Base-by-base conservation (phyloP, 129 eudicot species). In the Tanacetum coccineum region DNA sequence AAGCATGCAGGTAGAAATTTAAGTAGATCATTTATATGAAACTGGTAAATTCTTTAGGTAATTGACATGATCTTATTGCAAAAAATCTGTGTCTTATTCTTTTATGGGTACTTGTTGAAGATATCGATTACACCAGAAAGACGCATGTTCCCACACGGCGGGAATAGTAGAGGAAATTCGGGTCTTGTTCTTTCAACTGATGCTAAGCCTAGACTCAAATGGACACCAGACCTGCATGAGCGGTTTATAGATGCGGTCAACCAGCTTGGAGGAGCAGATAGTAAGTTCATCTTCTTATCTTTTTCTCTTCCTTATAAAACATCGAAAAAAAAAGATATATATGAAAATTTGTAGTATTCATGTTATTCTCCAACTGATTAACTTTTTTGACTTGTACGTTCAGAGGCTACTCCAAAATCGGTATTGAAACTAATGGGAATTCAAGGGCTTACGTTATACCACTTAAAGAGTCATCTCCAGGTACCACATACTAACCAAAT, bases 401-500 rank as follows among this genome's bases (percentile, higher is more conserved):
- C n/a, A n/a, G n/a, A n/a, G n/a, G n/a, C n/a, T n/a, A n/a, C 99
- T 61, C 99, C 97, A 28, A 94, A 94, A 83, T 84, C 99, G 47
- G 99, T 94, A 39, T 71, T 87, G 81, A 94, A 87, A 78, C 84
- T 89, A 17, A 94, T 94, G 99, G 97, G 99, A 52, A 82, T 94
- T 78, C 99, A 73, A 68, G 99, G 97, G 60, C 90, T 94, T 54
- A 94, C 95, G 6, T 81, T 94, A 53, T 94, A 84, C 87, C 99
- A 94, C 76, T 74, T 94, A 70, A 94, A 94, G 82, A 89, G 97
- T 73, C 97, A 94, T 72, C 97, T 94, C 68, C 97, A 94, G 96
- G 99, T 94, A 64, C 76, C 10, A 49, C 68, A 63, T 15, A 19
- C 57, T 28, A 68, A 62, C 70, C 11, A 47, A 58, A 68, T 5